Conservation (phyloP, 306 rosid genomes). For the Urtica urens region DNA sequence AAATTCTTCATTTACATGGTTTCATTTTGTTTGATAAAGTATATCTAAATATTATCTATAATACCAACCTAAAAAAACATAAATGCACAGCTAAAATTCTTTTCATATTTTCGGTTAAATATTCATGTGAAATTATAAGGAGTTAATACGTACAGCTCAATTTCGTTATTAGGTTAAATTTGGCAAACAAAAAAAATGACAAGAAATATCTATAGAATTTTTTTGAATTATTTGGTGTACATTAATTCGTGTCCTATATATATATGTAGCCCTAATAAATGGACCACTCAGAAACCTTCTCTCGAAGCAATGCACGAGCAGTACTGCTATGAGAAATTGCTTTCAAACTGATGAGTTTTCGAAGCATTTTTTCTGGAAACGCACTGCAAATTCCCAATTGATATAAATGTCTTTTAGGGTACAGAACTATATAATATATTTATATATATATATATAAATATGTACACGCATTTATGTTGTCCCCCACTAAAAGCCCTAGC, state of each 20-base stretch:
- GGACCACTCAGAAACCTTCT: slow-evolving; percentile 6
- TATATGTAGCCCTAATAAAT: slow-evolving; percentile 5
- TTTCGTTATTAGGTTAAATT: too few relatives aligned
- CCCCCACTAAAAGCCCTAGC: neutral
- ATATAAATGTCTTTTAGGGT: slow-evolving; percentile 1
- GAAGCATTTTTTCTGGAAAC: neutral
- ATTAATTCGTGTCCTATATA: neutral
- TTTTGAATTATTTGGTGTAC: neutral
- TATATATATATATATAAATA: too few relatives aligned
- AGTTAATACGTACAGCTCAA: too few relatives aligned
- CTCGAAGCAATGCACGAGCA: neutral
- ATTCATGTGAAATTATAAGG: too few relatives aligned
- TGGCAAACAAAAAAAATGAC: too few relatives aligned
- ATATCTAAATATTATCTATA: too few relatives aligned
- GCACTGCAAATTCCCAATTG: slow-evolving; percentile 1
- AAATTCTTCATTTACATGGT: too few relatives aligned
- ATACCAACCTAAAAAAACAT: too few relatives aligned
- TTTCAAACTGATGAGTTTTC: slow-evolving; percentile 1
- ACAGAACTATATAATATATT: neutral
- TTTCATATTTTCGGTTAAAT: too few relatives aligned
- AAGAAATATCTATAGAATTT: too few relatives aligned
- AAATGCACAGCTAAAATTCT: too few relatives aligned
- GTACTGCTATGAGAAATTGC: slow-evolving; percentile 13
- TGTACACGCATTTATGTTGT: neutral
- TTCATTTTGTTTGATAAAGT: too few relatives aligned